Base-by-base conservation (phyloP, 805 yeast genomes). In the Kuraishia capsulata region DNA sequence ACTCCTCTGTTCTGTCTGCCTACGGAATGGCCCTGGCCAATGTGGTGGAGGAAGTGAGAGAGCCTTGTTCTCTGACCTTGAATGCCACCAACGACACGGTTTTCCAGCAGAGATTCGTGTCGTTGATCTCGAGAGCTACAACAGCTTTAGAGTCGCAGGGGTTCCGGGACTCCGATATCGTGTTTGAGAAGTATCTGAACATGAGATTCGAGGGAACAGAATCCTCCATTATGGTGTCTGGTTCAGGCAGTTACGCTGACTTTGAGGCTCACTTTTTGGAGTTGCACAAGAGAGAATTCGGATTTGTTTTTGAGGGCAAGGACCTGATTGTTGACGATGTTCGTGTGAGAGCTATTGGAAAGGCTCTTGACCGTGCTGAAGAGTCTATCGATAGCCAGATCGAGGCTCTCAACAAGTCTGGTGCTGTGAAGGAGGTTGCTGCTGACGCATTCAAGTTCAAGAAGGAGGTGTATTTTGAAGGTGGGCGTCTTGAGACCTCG, bases 21-120 rank as follows among this genome's bases (percentile, higher is more conserved):
- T 87, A 83, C 53, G 96, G 96, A 43, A 87, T 87, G 65, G 77
- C 87, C 2, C 64, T 87, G 24, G 95, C 96, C 2, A 92, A 85
- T 59, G 48, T 56, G 26, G 62, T 59, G 13, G 42, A 44, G 23
- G 65, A 59, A 39, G 43, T 42, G 18, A 61, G 55, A 36, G 53
- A 77, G 44, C 95, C 95, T 0, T 73, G 80, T 35, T 71, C 81
- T 2, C 50, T 62, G 10, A 53, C 62, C 1, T 53, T 78, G 33
- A 56, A 53, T 3, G 57, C 51, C 1, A 53, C 46, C 4, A 59
- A 65, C 11, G 41, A 54, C 25, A 20, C 31, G 0, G 50, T 49
- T 2, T 58, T 85, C 21, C 58, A 67, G 20, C 50, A 46, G 3
- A 70, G 77, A 42, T 65, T 85, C 16, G 58, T 59, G 0, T 54